Conservation (phyloP, 352 stramenopile genomes). For the Phytophthora niederhauseri region DNA sequence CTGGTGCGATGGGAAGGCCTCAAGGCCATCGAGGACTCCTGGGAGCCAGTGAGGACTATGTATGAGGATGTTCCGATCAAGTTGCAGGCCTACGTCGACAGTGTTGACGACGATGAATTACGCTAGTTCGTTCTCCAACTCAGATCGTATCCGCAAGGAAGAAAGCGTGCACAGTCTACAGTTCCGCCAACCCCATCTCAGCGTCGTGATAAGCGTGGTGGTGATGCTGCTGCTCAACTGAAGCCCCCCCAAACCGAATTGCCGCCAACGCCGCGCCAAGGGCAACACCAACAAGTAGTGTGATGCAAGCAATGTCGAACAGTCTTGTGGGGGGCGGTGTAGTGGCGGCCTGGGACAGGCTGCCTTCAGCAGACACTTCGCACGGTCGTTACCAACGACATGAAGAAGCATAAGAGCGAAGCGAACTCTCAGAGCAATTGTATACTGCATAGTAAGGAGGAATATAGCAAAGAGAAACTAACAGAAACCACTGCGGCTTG, state of each 20-base stretch:
- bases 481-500: neutral
- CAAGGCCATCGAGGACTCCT: constrained; percentile 1
- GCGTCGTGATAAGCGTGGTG: neutral
- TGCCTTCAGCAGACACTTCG: constrained; percentile 4
- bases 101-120: neutral
- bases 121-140: neutral
- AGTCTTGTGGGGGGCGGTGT: constrained; percentile 4
- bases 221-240: neutral
- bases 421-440: constrained; percentile 6
- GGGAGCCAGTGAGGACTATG: constrained; percentile 2
- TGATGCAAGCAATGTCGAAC: neutral
- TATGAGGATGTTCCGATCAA: constrained; percentile 3
- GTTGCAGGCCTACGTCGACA: constrained; percentile 1
- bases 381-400: constrained; percentile 6
- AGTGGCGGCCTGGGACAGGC: constrained; percentile 1
- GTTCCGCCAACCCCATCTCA: neutral
- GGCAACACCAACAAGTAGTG: neutral
- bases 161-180: neutral
- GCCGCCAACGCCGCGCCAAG: constrained; percentile 1
- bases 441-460: constrained; percentile 12
- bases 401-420: constrained; percentile 3
- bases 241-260: neutral
- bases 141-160: neutral
- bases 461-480: constrained; percentile 17
- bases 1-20: neutral